Conservation (phyloP, 1,284 basidiomycete genomes). For the Gomphus sp. region DNA sequence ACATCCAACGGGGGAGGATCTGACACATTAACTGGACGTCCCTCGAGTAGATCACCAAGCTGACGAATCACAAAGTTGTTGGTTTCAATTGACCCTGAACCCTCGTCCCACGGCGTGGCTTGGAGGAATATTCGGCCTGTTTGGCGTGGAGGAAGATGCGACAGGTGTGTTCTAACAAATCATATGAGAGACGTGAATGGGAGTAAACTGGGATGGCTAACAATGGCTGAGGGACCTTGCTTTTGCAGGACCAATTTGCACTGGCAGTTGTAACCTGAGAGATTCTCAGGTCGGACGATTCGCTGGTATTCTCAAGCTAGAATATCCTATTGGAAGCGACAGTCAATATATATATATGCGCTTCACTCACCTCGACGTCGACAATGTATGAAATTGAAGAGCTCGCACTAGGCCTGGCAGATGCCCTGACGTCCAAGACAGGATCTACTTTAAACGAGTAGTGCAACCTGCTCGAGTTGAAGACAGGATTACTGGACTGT, state of each 20-base stretch:
- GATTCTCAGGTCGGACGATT: constrained; percentile 34
- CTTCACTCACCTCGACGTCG: constrained; percentile 33
- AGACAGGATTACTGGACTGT: constrained; percentile 1
- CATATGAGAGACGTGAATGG: background rate
- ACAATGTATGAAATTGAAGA: constrained; percentile 43
- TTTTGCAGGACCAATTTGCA: constrained; percentile 48
- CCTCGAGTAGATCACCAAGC: constrained; percentile 46
- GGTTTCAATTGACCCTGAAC: constrained; percentile 31
- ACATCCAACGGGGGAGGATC: constrained; percentile 50
- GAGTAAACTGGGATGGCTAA: constrained; percentile 24
- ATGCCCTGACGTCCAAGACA: constrained; percentile 41
- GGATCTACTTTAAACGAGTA: constrained; percentile 45
- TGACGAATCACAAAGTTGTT: constrained; percentile 42
- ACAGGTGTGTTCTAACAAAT: constrained; percentile 23
- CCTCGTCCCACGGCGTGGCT: constrained; percentile 29
- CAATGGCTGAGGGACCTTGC: constrained; percentile 28
- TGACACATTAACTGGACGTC: constrained; percentile 29
- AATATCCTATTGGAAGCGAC: background rate
- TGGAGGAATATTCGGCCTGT: constrained; percentile 36
- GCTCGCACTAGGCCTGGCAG: constrained; percentile 38
- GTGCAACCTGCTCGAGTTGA: constrained; percentile 4
- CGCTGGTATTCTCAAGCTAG: constrained; percentile 37
- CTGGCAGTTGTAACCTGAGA: constrained; percentile 54
- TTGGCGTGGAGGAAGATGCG: constrained; percentile 40
- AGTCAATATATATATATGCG: background rate